phyloP scores from a whole-genome alignment of 2,329 filamentous ascomycete genomes.

The Diatrype stigma region DNA sequence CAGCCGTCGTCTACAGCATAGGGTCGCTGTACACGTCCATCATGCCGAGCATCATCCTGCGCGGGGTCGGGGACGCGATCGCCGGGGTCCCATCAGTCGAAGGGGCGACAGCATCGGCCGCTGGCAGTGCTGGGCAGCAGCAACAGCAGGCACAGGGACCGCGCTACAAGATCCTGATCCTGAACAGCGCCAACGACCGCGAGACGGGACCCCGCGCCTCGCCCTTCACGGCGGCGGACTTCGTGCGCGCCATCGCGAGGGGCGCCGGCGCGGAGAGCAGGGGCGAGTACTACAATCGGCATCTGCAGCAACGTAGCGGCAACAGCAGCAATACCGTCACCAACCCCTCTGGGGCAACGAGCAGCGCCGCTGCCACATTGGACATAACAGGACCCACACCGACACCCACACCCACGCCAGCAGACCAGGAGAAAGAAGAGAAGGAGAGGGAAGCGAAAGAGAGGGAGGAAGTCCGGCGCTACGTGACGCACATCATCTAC shows the following conservation, averaged over 20 bases:
- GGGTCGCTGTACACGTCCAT: conserved; percentile 92
- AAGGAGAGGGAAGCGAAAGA: conserved; percentile 17
- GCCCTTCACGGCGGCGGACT: conserved; percentile 73
- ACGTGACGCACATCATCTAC: conserved; percentile 82
- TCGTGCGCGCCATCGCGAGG: conserved; percentile 72
- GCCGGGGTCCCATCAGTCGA: conserved; percentile 13
- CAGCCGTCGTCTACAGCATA: conserved; percentile 82
- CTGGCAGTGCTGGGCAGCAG: conserved; percentile 1
- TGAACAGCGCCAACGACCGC: conserved; percentile 80
- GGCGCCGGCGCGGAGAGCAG: conserved; percentile 65
- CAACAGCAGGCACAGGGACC: conserved; percentile 20
- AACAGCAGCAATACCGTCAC: no score
- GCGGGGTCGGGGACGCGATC: conserved; percentile 64
- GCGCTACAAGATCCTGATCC: conserved; percentile 72
- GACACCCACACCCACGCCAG: conserved; percentile 2
- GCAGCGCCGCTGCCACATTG: not conserved
- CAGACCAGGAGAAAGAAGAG: not conserved
- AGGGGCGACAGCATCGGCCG: conserved; percentile 15
- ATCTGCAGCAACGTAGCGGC: no score
- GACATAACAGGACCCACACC: not conserved
- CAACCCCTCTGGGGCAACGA: no score
- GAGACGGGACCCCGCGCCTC: conserved; percentile 70
- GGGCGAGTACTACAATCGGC: conserved; percentile 30
- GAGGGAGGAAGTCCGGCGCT: conserved; percentile 48
- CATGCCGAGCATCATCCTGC: conserved; percentile 75